A percentile compares a stretch with the other conserved stretches of the same genome.
Evolutionary conservation across 148 eudicot species (phyloP).

Genomic region (Amaranthus palmeri): DNA sequence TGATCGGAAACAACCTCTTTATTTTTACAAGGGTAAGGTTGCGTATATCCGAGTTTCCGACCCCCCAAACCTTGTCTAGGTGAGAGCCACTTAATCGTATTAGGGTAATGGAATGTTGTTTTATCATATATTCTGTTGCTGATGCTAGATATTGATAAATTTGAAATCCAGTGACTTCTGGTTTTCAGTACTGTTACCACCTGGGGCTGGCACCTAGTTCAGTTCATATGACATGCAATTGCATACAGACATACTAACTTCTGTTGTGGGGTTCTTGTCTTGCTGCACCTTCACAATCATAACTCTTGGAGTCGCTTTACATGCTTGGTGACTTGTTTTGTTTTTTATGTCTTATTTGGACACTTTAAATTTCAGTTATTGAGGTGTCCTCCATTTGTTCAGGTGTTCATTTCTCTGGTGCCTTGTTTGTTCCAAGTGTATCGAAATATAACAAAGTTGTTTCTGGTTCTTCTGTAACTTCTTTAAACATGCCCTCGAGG

Average conservation of each 20-base stretch:
- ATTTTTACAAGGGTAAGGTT: too few species aligned
- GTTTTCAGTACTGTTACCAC: background rate
- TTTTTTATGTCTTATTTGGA: background rate
- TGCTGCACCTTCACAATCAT: conserved; percentile 4
- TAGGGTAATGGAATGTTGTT: too few species aligned
- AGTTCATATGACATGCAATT: background rate
- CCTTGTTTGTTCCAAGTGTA: conserved; percentile 74
- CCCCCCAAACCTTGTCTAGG: too few species aligned
- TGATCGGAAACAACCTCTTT: too few species aligned
- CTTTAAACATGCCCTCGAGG: conserved; percentile 29
- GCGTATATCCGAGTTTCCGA: too few species aligned
- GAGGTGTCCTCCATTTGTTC: conserved; percentile 14
- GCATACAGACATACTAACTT: background rate
- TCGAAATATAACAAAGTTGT: conserved; percentile 76
- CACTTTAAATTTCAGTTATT: background rate
- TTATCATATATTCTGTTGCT: too few species aligned
- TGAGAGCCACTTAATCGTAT: too few species aligned
- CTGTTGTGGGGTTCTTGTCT: background rate
- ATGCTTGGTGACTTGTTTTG: background rate
- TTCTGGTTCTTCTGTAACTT: conserved; percentile 49
- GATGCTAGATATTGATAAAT: background rate
- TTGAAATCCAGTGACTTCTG: background rate
- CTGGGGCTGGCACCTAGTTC: background rate
- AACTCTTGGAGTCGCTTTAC: background rate
- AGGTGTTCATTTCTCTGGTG: conserved; percentile 70